These are phyloP conservation scores for Candida hungchunana DNA, from an alignment of 805 yeast genomes.

Conservation along the genomic window DNA sequence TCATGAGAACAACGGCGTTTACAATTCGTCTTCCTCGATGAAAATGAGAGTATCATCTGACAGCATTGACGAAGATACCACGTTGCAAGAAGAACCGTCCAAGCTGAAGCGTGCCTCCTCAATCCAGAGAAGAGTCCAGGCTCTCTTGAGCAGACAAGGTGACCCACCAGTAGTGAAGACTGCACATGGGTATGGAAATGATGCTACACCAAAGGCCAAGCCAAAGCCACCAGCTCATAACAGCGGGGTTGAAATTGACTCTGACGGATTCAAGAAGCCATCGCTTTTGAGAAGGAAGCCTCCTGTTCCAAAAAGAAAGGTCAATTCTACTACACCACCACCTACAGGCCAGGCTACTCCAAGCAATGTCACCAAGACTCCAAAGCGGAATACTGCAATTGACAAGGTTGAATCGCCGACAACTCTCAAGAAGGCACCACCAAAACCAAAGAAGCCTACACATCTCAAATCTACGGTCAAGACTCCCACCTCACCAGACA, in stretches of 20 bases:
- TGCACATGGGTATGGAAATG: constrained; percentile 81
- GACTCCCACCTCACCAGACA: constrained; percentile 5
- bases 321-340: constrained; percentile 25
- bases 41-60: constrained; percentile 23
- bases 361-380: constrained; percentile 25
- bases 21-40: constrained; percentile 10
- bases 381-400: constrained; percentile 5
- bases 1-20: constrained; percentile 22
- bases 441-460: constrained; percentile 62
- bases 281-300: constrained; percentile 14
- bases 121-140: constrained; percentile 28
- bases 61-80: constrained; percentile 23
- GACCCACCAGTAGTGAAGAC: constrained; percentile 50
- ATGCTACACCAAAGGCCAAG: constrained; percentile 37
- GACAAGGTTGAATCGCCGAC: constrained; percentile 13
- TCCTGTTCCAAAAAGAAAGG: constrained; percentile 16
- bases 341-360: constrained; percentile 25
- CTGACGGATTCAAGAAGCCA: constrained; percentile 29
- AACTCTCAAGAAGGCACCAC: constrained; percentile 37
- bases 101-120: constrained; percentile 21
- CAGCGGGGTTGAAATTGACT: constrained; percentile 13
- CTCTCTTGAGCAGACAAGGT: constrained; percentile 31
- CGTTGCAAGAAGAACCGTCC: constrained; percentile 7
- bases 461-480: constrained; percentile 39
- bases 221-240: constrained; percentile 17